Evolutionary conservation across 2,329 filamentous ascomycete species (phyloP).

Genomic region (Aspergillus sp.): DNA sequence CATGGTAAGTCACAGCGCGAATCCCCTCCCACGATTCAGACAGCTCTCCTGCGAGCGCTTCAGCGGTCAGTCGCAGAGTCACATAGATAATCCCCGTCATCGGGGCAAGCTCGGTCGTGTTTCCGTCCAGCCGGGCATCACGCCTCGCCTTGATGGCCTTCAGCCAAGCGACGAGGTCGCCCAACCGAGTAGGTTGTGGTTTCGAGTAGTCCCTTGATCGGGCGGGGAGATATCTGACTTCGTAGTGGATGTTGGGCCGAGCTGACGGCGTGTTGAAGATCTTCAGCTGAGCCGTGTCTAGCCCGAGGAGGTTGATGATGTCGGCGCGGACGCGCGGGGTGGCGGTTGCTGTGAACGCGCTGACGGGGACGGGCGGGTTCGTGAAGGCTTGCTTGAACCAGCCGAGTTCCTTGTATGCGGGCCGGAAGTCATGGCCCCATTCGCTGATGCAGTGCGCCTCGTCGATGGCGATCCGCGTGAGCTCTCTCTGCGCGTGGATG

Average conservation of each 20-base stretch:
- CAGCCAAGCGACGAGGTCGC: conserved; percentile 77
- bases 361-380: conserved; percentile 83
- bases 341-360: conserved; percentile 88
- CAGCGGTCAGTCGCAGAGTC: conserved; percentile 39
- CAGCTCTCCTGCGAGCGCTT: conserved; percentile 38
- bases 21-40: conserved; percentile 29
- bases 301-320: conserved; percentile 70
- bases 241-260: conserved; percentile 83
- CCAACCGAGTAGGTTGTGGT: conserved; percentile 61
- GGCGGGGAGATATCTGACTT: conserved; percentile 64
- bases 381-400: conserved; percentile 68
- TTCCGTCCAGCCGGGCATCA: conserved; percentile 46
- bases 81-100: conserved; percentile 50
- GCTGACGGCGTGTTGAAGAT: conserved; percentile 81
- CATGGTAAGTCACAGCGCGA: conserved; percentile 47
- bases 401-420: conserved; percentile 78
- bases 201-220: conserved; percentile 25
- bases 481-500: conserved; percentile 75
- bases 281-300: conserved; percentile 63
- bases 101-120: conserved; percentile 26
- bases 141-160: conserved; percentile 69
- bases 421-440: conserved; percentile 98
- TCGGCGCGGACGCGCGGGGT: conserved; percentile 78
- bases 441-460: conserved; percentile 97
- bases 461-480: conserved; percentile 86